Base-by-base conservation (phyloP, 2,329 filamentous ascomycete species). In the Clarireedia paspali region DNA sequence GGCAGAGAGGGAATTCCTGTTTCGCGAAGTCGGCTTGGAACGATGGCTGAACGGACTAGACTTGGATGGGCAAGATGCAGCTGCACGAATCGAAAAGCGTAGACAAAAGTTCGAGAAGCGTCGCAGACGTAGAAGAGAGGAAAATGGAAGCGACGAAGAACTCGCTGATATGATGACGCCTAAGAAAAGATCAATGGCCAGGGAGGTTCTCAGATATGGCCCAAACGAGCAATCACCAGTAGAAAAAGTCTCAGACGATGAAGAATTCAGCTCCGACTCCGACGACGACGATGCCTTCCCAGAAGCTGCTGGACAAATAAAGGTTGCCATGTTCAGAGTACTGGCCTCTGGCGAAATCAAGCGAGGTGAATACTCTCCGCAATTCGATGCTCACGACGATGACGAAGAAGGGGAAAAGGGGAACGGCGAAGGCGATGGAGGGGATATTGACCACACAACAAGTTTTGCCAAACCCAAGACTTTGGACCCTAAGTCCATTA, bases 401-500 rank as follows among this genome's bases (percentile, higher is more conserved):
- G 91, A 96, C 60, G 71, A 78, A 27, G 73, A 69, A 38, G 73
- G 69, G 39, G 73, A 74, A 47, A 77, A 80, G 57, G 76, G 76
- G 42, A 74, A 73, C 15, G 71, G 69, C 6, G 80, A 77, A 50
- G 54, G 36, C 10, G 77, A 78, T 58, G 88, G 91, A 64, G 87
- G 84, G 42, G 90, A 96, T 67, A 82, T 96, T 56, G 94, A 97
- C 72, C 94, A 99, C 70, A 97, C 94, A 2, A 97, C 94, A 6
- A 96, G 91, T 69, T 97, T 97, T 72, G 92, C 92, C 9, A 95
- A 96, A 74, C 92, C 91, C 14, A 97, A 96, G 78, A 88, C 90
- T 1, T 78, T 96, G 53, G 95, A 97, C 73, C 92, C 92, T 0
- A 96, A 96, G 74, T 91, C 90, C 2, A 99, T 99, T 68, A 97